These are phyloP conservation scores for Skeletonema marinoi DNA, from an alignment of 108 stramenopile species.

Conservation along the genomic window DNA sequence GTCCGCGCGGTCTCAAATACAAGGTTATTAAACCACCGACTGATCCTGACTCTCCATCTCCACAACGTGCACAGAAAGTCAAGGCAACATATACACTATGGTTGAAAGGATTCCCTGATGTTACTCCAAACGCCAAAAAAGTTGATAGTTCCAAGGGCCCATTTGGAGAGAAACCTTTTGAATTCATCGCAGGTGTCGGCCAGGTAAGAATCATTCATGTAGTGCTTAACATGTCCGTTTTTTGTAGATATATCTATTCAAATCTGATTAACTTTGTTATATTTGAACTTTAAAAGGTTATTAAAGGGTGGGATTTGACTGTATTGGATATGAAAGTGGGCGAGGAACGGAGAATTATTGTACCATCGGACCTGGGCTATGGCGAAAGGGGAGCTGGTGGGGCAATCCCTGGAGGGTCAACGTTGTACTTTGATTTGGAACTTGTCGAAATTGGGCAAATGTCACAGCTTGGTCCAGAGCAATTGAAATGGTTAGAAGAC, in stretches of 20 bases:
- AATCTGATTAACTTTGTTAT: too few species aligned
- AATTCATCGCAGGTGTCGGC: slow-evolving; percentile 45
- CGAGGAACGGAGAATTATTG: slow-evolving; percentile 51
- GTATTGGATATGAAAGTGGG: slow-evolving; percentile 72
- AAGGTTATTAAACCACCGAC: slow-evolving; percentile 25
- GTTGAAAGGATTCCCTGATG: slow-evolving; percentile 51
- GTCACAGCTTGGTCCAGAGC: slow-evolving; percentile 34
- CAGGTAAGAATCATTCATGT: slow-evolving; percentile 11
- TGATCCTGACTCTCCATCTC: slow-evolving; percentile 18
- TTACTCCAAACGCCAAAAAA: slow-evolving; percentile 31
- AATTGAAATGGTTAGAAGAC: slow-evolving; percentile 52
- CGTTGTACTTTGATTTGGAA: slow-evolving; percentile 68
- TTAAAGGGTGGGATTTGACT: slow-evolving; percentile 75
- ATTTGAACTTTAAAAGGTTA: slow-evolving; percentile 30
- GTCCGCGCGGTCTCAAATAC: slow-evolving; percentile 54
- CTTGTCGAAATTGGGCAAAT: slow-evolving; percentile 42
- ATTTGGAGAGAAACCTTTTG: slow-evolving; percentile 48
- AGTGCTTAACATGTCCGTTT: too few species aligned
- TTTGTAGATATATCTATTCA: too few species aligned
- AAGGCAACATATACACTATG: slow-evolving; percentile 51
- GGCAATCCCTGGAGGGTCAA: slow-evolving; percentile 61
- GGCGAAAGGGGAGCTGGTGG: slow-evolving; percentile 57
- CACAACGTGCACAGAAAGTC: slow-evolving; percentile 53
- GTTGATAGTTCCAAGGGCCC: slow-evolving; percentile 38
- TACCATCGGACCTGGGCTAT: slow-evolving; percentile 75